Evolutionary conservation across 495 filamentous ascomycete species (phyloP).

Genomic region (Podospora tetraspora): DNA sequence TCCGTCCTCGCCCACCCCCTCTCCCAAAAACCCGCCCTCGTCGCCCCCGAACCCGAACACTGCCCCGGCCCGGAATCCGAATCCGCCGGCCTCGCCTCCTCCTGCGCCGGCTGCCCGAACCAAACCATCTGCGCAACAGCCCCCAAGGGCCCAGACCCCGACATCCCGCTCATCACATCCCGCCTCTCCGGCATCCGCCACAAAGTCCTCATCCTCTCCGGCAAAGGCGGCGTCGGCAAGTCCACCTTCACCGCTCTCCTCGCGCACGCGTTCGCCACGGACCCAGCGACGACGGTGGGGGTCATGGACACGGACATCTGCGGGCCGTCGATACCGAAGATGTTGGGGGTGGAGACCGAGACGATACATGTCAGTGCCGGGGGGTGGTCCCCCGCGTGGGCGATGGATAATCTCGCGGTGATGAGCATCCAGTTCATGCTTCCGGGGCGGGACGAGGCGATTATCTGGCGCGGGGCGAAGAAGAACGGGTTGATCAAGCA

Average conservation of each 20-base stretch:
- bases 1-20: conserved; percentile 56
- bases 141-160: conserved; percentile 93
- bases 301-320: conserved; percentile 98
- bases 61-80: conserved; percentile 92
- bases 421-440: conserved; percentile 99
- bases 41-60: conserved; percentile 94
- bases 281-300: conserved; percentile 69
- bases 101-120: conserved; percentile 92
- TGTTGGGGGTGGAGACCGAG: conserved; percentile 93
- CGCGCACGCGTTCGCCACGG: conserved; percentile 77
- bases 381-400: conserved; percentile 94
- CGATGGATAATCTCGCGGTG: conserved; percentile 80
- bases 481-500: conserved; percentile 98
- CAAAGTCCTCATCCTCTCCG: conserved; percentile 86
- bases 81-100: conserved; percentile 75
- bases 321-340: conserved; percentile 90
- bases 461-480: conserved; percentile 96
- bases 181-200: conserved; percentile 77
- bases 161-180: conserved; percentile 78
- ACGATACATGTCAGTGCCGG: conserved; percentile 76
- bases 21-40: conserved; percentile 67
- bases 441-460: conserved; percentile 82
- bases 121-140: conserved; percentile 90
- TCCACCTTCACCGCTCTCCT: conserved; percentile 85
- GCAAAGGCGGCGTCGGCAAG: conserved; percentile 96